phyloP scores from a whole-genome alignment of 768 basidiomycete genomes.

The Macrolepiota albuminosa region DNA sequence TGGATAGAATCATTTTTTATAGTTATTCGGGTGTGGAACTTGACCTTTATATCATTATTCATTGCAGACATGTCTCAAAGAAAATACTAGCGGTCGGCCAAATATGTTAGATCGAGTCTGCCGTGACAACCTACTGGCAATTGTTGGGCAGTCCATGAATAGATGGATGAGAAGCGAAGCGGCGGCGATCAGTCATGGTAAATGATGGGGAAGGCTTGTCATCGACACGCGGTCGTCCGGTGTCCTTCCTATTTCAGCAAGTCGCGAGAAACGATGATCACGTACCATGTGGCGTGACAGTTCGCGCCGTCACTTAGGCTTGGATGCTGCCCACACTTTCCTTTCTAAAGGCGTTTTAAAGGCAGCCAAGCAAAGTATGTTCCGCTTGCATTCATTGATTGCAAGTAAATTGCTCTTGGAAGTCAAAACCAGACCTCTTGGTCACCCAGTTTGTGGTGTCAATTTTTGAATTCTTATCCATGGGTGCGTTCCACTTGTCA shows the following conservation, averaged over 20 bases:
- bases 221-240: no score
- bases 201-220: no score
- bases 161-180: neutral
- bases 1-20: neutral
- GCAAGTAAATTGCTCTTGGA: neutral
- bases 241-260: neutral
- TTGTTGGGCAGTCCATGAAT: neutral
- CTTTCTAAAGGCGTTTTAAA: neutral
- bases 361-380: neutral
- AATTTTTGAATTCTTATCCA: neutral
- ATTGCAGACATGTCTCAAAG: neutral
- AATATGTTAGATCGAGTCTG: neutral
- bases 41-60: neutral
- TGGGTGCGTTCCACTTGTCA: neutral
- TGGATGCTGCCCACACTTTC: neutral
- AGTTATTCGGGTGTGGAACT: neutral
- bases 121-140: neutral
- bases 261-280: neutral
- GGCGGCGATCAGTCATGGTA: no score
- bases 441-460: neutral
- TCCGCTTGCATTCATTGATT: neutral
- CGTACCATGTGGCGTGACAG: neutral
- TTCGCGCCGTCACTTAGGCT: neutral
- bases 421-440: neutral
- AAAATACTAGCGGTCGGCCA: neutral